Base-by-base conservation (phyloP, 768 basidiomycete species). In the Sutorius australiensis region DNA sequence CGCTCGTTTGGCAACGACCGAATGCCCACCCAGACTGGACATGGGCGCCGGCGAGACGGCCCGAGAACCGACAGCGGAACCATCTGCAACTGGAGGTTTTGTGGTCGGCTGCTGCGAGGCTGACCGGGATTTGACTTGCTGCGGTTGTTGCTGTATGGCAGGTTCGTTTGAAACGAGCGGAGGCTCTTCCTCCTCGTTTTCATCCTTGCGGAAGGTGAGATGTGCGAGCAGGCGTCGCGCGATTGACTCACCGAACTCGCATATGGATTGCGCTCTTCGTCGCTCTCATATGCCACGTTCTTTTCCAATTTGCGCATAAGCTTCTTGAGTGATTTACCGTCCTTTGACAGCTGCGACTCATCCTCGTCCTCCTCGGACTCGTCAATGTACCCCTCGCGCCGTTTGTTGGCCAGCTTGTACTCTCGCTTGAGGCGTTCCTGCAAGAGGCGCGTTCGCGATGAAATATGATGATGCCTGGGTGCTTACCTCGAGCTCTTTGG, bases 401-500 rank as follows among this genome's bases (percentile, higher is more conserved):
- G 78, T 68, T 89, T 87, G 67, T 91, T 92, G 17, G 90, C 90
- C 24, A 73, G 71, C 64, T 83, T 83, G 61, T 91, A 90, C 65
- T 92, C 89, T 47, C 84, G 82, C 72, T 92, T 92, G 37, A 92
- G 68, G 31, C 90, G 87, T 68, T 92, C 89, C 90, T 92, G 55
- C 33, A 55, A 13, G 45, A 37, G 33, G 14, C 44, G 32, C 28
- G 32, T 50, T 48, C 36, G 33, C 31, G 31, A 31, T 52, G 36
- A 48, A 33, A 27, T 28, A 14, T 2, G 24, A 27, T 14, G 21
- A 36, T n/a, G 45, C 11, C 10, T 34, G 24, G 24, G 24, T 24
- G 64, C 80, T 33, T 43, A 86, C 90, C 79, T 91, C 87, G 11
- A 85, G 74, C 64, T 90, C 88, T 65, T 88, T 93, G 31, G 86